phyloP scores from a whole-genome alignment of 768 basidiomycete species.

The Daedaleopsis nitida region DNA sequence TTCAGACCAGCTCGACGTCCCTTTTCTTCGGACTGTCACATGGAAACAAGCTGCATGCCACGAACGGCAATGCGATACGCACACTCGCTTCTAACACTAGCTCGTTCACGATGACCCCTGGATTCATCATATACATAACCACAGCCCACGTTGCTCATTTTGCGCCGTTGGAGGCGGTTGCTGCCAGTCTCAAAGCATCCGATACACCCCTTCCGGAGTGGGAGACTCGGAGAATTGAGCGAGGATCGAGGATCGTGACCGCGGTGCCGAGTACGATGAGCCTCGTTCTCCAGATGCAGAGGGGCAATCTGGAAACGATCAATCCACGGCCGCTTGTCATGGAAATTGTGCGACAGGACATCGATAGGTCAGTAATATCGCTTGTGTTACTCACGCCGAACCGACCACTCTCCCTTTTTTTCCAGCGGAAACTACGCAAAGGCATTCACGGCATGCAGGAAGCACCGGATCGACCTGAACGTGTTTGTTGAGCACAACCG shows the following conservation, averaged over 20 bases:
- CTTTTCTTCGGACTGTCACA: slow-evolving; percentile 66
- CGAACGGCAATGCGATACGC: slow-evolving; percentile 32
- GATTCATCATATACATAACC: slow-evolving; percentile 85
- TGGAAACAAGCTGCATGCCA: slow-evolving; percentile 65
- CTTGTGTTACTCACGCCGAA: not conserved
- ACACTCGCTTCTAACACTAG: slow-evolving; percentile 57
- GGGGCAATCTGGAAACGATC: slow-evolving; percentile 95
- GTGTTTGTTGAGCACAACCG: slow-evolving; percentile 83
- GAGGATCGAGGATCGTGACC: slow-evolving; percentile 87
- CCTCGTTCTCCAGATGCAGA: slow-evolving; percentile 94
- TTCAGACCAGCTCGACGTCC: slow-evolving; percentile 21
- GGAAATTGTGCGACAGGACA: slow-evolving; percentile 75
- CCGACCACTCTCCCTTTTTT: not conserved
- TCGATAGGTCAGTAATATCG: slow-evolving; percentile 59
- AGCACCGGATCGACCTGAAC: slow-evolving; percentile 91
- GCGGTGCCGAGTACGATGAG: slow-evolving; percentile 87
- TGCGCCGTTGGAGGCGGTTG: slow-evolving; percentile 49
- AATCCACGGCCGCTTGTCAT: slow-evolving; percentile 91
- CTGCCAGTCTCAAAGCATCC: slow-evolving; percentile 18
- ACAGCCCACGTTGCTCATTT: slow-evolving; percentile 81
- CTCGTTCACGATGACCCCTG: slow-evolving; percentile 73
- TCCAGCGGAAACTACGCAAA: slow-evolving; percentile 75
- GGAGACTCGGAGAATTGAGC: slow-evolving; percentile 81
- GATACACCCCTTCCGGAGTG: slow-evolving; percentile 36
- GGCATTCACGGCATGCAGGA: slow-evolving; percentile 89